phyloP scores from a whole-genome alignment of 352 stramenopile species.

The Pythium pectinolyticum region DNA sequence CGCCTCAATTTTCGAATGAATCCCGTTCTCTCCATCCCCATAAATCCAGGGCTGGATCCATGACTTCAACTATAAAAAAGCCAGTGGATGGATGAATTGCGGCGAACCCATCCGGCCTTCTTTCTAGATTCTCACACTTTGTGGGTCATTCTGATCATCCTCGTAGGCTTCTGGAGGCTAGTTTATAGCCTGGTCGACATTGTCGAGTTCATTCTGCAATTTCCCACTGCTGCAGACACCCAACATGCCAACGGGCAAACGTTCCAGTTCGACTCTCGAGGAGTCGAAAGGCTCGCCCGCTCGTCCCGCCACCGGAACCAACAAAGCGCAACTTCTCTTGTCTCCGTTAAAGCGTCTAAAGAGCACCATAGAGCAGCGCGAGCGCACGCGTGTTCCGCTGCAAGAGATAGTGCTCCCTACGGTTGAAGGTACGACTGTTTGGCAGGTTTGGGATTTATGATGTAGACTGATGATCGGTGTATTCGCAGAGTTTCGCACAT shows the following conservation, averaged over 20 bases:
- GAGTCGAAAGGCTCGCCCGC: constrained; percentile 10
- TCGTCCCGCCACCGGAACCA: constrained; percentile 3
- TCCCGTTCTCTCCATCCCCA: no score
- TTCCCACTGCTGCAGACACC: not conserved
- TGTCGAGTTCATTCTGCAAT: not conserved
- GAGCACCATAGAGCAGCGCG: constrained; percentile 7
- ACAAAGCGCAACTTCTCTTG: constrained; percentile 1
- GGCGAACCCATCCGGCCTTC: not conserved
- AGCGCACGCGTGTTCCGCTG: not conserved
- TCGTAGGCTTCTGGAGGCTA: not conserved
- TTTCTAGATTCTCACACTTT: not conserved
- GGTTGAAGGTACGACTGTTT: constrained; percentile 9
- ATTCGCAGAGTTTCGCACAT: constrained; percentile 10
- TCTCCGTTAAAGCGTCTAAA: constrained; percentile 15
- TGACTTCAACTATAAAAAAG: not conserved
- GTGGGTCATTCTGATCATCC: no score
- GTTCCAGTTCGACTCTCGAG: constrained; percentile 3
- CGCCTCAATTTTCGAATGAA: no score
- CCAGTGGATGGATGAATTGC: not conserved
- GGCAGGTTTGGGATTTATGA: not conserved
- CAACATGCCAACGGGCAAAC: constrained; percentile 4
- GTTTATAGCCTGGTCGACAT: not conserved
- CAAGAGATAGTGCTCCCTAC: constrained; percentile 15
- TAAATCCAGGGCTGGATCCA: not conserved
- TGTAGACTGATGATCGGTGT: not conserved